A percentile compares a stretch with the other conserved stretches of the same genome.
These are phyloP conservation scores for Neltuma alba DNA, from an alignment of 306 rosid species.

Conservation along the genomic window DNA sequence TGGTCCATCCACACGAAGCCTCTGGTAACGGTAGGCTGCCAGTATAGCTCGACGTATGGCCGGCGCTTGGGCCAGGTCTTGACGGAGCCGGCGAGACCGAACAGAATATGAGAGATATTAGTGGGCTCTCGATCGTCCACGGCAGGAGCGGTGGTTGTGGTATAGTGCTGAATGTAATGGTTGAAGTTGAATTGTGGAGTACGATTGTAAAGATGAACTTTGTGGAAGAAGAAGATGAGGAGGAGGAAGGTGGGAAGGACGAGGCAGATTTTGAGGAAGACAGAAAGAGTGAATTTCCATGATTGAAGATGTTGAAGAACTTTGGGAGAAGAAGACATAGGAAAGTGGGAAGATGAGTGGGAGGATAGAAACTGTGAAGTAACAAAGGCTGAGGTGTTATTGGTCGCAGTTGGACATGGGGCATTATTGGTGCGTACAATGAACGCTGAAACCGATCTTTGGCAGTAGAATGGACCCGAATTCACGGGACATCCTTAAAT, in stretches of 20 bases:
- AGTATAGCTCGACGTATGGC: conserved; percentile 60
- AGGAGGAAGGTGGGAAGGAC: conserved; percentile 36
- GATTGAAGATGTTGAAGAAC: background rate
- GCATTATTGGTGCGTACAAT: too few species aligned
- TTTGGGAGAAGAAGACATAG: background rate
- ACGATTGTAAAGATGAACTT: background rate
- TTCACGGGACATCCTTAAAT: too few species aligned
- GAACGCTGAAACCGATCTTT: too few species aligned
- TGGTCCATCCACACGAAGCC: conserved; percentile 74
- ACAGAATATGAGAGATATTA: conserved; percentile 21
- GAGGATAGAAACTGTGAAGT: background rate
- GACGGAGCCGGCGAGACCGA: conserved; percentile 65
- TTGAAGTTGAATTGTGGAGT: background rate
- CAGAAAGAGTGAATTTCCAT: background rate
- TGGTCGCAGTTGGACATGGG: background rate
- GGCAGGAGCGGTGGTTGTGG: too few species aligned
- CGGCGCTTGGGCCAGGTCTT: conserved; percentile 57
- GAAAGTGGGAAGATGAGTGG: background rate
- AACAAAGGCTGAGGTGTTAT: background rate
- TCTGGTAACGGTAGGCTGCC: conserved; percentile 53
- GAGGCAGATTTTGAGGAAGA: conserved; percentile 41
- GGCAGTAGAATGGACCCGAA: too few species aligned
- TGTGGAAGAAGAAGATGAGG: conserved; percentile 42
- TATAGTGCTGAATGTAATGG: background rate
- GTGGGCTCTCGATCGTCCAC: too few species aligned